phyloP scores from a whole-genome alignment of 2,329 filamentous ascomycete species.

The Fusarium sp. region DNA sequence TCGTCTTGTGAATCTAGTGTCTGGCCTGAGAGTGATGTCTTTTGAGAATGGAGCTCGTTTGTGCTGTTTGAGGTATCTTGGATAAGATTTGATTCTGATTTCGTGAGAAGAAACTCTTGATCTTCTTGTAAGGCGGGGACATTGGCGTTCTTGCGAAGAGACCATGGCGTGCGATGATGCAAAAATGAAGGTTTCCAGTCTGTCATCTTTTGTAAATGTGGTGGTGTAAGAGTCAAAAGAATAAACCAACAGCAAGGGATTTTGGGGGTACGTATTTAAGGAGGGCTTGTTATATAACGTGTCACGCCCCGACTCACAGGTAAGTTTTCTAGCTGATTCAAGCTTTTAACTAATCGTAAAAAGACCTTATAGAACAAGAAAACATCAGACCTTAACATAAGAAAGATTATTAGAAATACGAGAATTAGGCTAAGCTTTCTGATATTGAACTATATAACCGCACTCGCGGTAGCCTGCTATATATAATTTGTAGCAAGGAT shows the following conservation, averaged over 20 bases:
- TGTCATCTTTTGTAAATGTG: neutral
- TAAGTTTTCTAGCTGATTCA: too few relatives aligned
- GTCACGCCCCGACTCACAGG: too few relatives aligned
- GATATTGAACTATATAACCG: too few relatives aligned
- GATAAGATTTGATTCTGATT: neutral
- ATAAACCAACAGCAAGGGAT: fast-evolving
- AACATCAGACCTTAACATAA: too few relatives aligned
- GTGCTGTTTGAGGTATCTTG: neutral
- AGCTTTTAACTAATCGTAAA: too few relatives aligned
- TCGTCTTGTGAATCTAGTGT: neutral
- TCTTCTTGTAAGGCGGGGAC: neutral
- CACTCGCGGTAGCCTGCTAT: neutral
- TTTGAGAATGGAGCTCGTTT: fast-evolving
- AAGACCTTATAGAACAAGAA: too few relatives aligned
- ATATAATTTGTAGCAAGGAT: neutral
- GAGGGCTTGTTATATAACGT: too few relatives aligned
- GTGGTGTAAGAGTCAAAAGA: neutral
- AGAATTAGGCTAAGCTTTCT: too few relatives aligned
- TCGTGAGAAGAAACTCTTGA: neutral
- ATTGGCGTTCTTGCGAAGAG: neutral
- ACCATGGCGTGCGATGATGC: neutral
- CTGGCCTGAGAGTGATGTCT: neutral
- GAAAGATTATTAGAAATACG: too few relatives aligned
- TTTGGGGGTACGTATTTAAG: too few relatives aligned
- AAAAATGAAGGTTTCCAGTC: neutral